Base-by-base conservation (phyloP, 2,329 filamentous ascomycete species). In the Penicillium sp. region DNA sequence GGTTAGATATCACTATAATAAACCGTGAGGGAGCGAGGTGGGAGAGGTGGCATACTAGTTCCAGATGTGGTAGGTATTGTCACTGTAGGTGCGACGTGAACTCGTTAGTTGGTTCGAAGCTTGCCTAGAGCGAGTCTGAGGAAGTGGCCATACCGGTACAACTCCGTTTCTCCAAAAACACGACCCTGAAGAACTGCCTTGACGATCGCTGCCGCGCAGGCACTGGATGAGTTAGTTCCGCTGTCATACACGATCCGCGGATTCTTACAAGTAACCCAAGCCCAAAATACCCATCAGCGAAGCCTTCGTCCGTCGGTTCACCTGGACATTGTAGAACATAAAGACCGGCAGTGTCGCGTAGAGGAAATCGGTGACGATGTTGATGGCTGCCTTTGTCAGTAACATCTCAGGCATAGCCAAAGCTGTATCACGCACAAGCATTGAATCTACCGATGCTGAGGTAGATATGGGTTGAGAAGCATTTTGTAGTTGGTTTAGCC, bases 381-480 rank as follows among this genome's bases (percentile, higher is more conserved):
- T 79, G 7, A 79, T 61, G 2, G 69, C 76, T 55, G 68, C 19
- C 2, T 30, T 5, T 41, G 46, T 50, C 21, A 57, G 46, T 48
- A 21, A 60, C 23, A 58, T 38, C 7, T 1, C 3, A 31, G 9
- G 13, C 26, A 5, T 26, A 50, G 15, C 1, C 1, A 7, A 3
- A 1, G 3, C 7, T 53, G 5, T 17, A 38, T 15, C 17, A 38
- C 64, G 48, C 58, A 71, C 69, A 57, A 6, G 72, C 69, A 64
- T 82, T 82, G 21, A 77, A 76, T 61, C 82, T 84, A 11, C 78
- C 78, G 2, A 85, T 70, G 0, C 68, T 73, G 31, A 80, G 73
- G 5, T 84, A 70, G 0, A 78, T 81, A 1, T 54, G 51, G 6
- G 69, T 61, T 0, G 72, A 60, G 77, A 81, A 85, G 64, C 83